Base-by-base conservation (phyloP, 169 alveolate genomes). In the Sarcocystis neurona region DNA sequence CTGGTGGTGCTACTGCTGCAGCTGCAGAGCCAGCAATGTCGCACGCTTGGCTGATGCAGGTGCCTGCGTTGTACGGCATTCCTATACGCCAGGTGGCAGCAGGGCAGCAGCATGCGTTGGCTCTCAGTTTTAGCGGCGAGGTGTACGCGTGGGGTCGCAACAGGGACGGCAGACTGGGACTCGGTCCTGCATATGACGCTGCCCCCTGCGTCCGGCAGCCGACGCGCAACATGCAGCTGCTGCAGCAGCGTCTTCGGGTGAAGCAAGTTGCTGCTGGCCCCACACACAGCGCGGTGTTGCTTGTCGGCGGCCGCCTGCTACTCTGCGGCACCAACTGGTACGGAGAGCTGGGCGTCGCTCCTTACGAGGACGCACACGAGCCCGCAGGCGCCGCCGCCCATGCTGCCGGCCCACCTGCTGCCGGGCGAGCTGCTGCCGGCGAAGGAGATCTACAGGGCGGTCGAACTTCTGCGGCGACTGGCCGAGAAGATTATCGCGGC, bases 91-190 rank as follows among this genome's bases (percentile, higher is more conserved):
- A 78, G 74, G 95, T 96, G 47, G 93, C 94, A 56, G 94, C 97
- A 66, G 97, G 98, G 48, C 94, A 93, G 89, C 90, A 90, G 79
- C 98, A 96, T 89, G 92, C 95, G 5, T 27, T 96, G 47, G 95
- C 96, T 30, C 53, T 93, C 39, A 91, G 95, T 6, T 58, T 92
- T 37, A 90, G 91, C 50, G 96, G 97, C 50, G 92, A 90, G 80
- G 84, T 94, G n/a, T 95, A 84, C 89, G 84, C 94, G 20, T 96
- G 98, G 97, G 98, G 98, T 44, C 89, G 91, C 63, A 94, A 94
- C 92, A 84, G 88, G 78, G 92, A 92, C 79, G 97, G 97, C 8
- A 94, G 95, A 63, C 93, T 96, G 47, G 98, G 98, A 23, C 78
- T 92, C 10, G 96, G 96, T n/a, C 96, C 93, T 87, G 92, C 84